Evolutionary conservation across 129 eudicot species (phyloP).

Genomic region (Deinandra increscens): DNA sequence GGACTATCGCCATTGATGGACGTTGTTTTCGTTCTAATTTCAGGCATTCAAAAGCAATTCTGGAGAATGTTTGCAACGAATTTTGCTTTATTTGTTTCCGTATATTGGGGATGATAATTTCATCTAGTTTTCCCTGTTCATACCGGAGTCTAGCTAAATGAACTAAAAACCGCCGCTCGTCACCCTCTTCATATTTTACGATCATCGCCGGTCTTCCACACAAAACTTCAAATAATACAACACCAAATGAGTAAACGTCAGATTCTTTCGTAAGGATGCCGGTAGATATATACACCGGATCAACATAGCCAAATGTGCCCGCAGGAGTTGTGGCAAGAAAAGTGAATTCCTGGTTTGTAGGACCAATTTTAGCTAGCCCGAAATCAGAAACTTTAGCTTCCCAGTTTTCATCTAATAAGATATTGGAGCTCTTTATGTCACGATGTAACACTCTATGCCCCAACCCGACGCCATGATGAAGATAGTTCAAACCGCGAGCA

Average conservation of each 20-base stretch:
- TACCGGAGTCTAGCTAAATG: background rate
- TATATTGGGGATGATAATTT: slow-evolving; percentile 17
- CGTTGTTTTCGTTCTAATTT: slow-evolving; percentile 13
- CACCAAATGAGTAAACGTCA: slow-evolving; percentile 30
- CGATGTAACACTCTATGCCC: slow-evolving; percentile 24
- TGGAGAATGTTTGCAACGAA: slow-evolving; percentile 13
- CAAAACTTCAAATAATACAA: slow-evolving; percentile 28
- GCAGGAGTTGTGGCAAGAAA: slow-evolving; percentile 23
- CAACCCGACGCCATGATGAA: slow-evolving; percentile 1
- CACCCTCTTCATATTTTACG: background rate
- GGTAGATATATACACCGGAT: background rate
- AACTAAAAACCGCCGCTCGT: background rate
- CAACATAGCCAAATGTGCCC: slow-evolving; percentile 21
- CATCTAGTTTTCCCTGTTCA: slow-evolving; percentile 15
- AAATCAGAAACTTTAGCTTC: slow-evolving; percentile 34
- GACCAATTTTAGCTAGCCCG: slow-evolving; percentile 29
- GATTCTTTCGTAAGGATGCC: slow-evolving; percentile 26
- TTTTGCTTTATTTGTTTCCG: slow-evolving; percentile 12
- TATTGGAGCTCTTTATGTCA: slow-evolving; percentile 23
- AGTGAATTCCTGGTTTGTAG: slow-evolving; percentile 23
- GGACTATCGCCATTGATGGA: slow-evolving; percentile 14
- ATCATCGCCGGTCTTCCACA: slow-evolving; percentile 26
- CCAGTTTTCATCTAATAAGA: slow-evolving; percentile 15
- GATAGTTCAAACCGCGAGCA: slow-evolving; percentile 17
- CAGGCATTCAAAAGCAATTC: slow-evolving; percentile 28